These are phyloP conservation scores for Ogataea ramenticola DNA, from an alignment of 805 yeast genomes.

Conservation along the genomic window DNA sequence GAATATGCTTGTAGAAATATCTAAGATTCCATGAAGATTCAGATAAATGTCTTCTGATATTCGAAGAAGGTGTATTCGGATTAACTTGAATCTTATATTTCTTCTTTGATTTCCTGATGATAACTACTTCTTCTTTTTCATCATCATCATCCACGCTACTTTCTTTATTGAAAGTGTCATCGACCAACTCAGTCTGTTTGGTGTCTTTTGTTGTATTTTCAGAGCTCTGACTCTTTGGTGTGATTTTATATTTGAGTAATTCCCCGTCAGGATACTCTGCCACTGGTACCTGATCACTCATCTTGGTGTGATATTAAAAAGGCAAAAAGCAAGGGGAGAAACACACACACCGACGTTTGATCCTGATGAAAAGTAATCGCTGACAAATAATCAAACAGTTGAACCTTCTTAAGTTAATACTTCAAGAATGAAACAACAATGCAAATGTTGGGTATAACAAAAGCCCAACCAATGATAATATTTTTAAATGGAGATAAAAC, in stretches of 20 bases:
- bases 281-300: slow-evolving; percentile 13
- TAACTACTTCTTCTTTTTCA: background rate
- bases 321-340: too few relatives aligned
- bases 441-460: too few relatives aligned
- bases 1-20: slow-evolving; percentile 67
- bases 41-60: slow-evolving; percentile 42
- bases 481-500: too few relatives aligned
- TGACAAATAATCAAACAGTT: too few relatives aligned
- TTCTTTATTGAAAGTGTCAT: too few relatives aligned
- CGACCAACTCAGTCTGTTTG: background rate
- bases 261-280: slow-evolving; percentile 25
- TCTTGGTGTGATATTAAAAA: too few relatives aligned
- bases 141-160: background rate
- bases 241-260: slow-evolving; percentile 6
- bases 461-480: too few relatives aligned
- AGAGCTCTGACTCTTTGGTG: background rate
- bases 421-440: too few relatives aligned
- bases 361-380: too few relatives aligned
- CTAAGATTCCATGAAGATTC: slow-evolving; percentile 70
- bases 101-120: background rate
- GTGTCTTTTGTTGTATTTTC: too few relatives aligned
- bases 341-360: too few relatives aligned
- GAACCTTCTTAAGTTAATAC: too few relatives aligned
- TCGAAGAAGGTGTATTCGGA: slow-evolving; percentile 8
- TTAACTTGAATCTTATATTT: background rate